Evolutionary conservation across 805 yeast species (phyloP).

Genomic region (Clavispora vitiphila): DNA sequence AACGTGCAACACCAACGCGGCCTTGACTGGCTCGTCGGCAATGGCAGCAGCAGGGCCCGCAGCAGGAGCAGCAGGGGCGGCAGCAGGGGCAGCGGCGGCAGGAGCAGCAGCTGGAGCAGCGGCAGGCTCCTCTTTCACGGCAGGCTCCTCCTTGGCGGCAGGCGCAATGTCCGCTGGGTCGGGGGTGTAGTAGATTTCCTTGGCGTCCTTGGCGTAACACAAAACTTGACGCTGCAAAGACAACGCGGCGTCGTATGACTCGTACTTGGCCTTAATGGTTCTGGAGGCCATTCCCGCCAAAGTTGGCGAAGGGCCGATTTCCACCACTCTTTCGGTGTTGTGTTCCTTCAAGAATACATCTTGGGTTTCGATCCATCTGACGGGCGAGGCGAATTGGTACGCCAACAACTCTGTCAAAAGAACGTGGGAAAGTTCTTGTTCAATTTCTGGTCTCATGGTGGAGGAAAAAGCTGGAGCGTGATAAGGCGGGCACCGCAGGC

Average conservation of each 20-base stretch:
- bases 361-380: conserved; percentile 99
- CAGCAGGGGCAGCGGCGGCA: conserved; percentile 38
- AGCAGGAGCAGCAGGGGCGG: conserved; percentile 56
- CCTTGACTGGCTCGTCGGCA: conserved; percentile 87
- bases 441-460: conserved; percentile 84
- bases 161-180: conserved; percentile 54
- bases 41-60: conserved; percentile 79
- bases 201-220: conserved; percentile 93
- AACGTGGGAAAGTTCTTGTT: conserved; percentile 95
- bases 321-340: conserved; percentile 96
- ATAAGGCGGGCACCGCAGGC: background rate
- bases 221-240: conserved; percentile 90
- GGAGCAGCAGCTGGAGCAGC: conserved; percentile 31
- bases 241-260: conserved; percentile 95
- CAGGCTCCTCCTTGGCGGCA: conserved; percentile 6
- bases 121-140: no score
- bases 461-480: background rate
- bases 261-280: conserved; percentile 92
- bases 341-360: conserved; percentile 91
- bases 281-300: conserved; percentile 98
- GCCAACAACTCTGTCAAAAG: conserved; percentile 93
- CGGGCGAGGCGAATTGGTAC: conserved; percentile 98
- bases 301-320: conserved; percentile 98
- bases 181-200: conserved; percentile 92
- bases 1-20: conserved; percentile 75